These are phyloP conservation scores for Botrytis aclada DNA, from an alignment of 2,329 filamentous ascomycete genomes.

Conservation along the genomic window DNA sequence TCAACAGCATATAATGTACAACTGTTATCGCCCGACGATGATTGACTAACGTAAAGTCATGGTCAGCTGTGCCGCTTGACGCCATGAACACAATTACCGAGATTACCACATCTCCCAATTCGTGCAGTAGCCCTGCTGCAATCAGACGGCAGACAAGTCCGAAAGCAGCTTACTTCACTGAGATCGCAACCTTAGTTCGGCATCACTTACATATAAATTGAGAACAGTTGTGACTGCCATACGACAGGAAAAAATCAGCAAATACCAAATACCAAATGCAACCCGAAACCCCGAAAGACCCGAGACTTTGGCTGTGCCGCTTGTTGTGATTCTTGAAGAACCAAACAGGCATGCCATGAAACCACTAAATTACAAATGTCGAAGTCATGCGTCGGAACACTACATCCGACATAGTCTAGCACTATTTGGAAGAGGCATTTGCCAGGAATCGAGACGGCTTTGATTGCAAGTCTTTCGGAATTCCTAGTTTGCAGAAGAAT, in stretches of 20 bases:
- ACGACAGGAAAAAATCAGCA: neutral
- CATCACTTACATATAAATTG: neutral
- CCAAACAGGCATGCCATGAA: neutral
- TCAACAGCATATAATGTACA: neutral
- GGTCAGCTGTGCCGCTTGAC: neutral
- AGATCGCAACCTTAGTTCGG: neutral
- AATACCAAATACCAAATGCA: neutral
- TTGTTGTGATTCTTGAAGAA: neutral
- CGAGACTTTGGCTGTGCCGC: neutral
- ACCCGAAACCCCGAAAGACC: neutral
- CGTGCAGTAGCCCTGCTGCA: neutral
- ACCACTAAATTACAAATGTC: neutral
- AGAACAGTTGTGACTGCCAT: neutral
- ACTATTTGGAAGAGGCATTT: neutral
- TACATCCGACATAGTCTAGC: neutral
- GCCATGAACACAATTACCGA: no score
- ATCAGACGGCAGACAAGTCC: neutral
- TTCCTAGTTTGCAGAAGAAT: no score
- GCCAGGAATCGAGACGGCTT: neutral
- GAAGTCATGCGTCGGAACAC: neutral
- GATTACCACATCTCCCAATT: neutral
- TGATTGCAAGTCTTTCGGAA: no score
- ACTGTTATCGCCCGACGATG: neutral
- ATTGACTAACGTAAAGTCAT: neutral
- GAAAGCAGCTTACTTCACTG: neutral